A percentile compares a stretch with the other conserved stretches of the same genome.
These are phyloP conservation scores for Ceratocystiopsis brevicomis DNA, from an alignment of 2,329 filamentous ascomycete species.

Conservation along the genomic window DNA sequence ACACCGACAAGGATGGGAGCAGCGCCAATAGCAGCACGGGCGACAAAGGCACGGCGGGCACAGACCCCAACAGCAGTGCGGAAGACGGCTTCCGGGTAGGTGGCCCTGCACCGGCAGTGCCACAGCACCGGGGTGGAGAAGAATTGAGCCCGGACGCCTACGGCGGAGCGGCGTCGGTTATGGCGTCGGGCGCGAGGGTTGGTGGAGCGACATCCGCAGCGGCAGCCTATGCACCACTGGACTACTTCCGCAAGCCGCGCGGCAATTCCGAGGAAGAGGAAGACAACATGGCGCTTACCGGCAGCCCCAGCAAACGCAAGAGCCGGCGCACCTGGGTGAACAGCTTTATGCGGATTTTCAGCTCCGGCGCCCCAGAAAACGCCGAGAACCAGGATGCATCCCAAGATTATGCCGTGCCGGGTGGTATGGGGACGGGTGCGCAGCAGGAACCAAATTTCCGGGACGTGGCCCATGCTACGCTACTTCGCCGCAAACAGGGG, in stretches of 20 bases:
- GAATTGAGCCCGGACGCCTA: not conserved
- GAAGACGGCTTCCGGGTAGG: not conserved
- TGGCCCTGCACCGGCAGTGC: not conserved
- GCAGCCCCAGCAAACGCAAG: conserved; percentile 39
- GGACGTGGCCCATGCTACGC: conserved; percentile 23
- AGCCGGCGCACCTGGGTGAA: conserved; percentile 46
- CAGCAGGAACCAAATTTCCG: conserved; percentile 5
- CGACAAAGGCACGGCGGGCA: not conserved
- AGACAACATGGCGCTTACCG: conserved; percentile 17
- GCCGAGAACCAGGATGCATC: too few species aligned
- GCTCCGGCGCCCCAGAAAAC: conserved; percentile 4
- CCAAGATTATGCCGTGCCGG: not conserved
- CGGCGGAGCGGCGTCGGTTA: conserved; percentile 1
- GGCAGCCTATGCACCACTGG: not conserved
- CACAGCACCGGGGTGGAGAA: not conserved
- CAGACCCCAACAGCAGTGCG: not conserved
- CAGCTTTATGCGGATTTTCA: conserved; percentile 45
- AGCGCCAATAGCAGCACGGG: not conserved
- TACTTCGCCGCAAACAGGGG: conserved; percentile 36
- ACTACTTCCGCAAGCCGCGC: not conserved
- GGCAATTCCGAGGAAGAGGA: conserved; percentile 14
- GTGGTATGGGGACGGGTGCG: conserved; percentile 10
- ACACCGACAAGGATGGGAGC: conserved; percentile 7
- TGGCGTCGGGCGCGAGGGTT: not conserved
- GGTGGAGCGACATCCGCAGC: not conserved